A percentile compares a stretch with the other conserved stretches of the same genome.
phyloP scores from a whole-genome alignment of 164 flowering plant genomes.

The Vitis cinerea region DNA sequence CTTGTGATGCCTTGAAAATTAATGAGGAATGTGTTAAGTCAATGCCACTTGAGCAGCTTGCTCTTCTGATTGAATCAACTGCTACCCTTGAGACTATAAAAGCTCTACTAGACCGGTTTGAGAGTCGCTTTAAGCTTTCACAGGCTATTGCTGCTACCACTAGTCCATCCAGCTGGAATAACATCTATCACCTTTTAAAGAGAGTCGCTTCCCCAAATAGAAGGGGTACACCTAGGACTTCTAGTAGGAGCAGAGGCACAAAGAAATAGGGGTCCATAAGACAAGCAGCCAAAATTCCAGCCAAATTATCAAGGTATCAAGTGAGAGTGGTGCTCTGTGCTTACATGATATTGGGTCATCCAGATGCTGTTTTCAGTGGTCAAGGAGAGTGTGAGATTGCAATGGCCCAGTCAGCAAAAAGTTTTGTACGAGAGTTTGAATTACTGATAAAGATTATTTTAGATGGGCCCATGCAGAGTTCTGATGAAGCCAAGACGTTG shows the following conservation, averaged over 20 bases:
- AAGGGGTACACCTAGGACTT: slow-evolving; percentile 37
- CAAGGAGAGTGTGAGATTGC: slow-evolving; percentile 77
- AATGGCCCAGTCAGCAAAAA: slow-evolving; percentile 67
- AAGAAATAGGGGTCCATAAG: slow-evolving; percentile 35
- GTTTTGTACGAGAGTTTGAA: slow-evolving; percentile 68
- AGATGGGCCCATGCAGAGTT: slow-evolving; percentile 48
- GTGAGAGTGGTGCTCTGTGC: slow-evolving; percentile 92
- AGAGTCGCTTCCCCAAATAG: slow-evolving; percentile 72
- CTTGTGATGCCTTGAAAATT: slow-evolving; percentile 54
- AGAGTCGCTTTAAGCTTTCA: slow-evolving; percentile 53
- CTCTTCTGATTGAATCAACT: slow-evolving; percentile 64
- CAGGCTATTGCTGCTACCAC: slow-evolving; percentile 24
- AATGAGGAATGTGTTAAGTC: slow-evolving; percentile 52
- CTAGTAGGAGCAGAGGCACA: slow-evolving; percentile 29
- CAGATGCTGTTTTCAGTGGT: slow-evolving; percentile 91
- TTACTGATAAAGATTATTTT: slow-evolving; percentile 60
- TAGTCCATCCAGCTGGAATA: slow-evolving; percentile 28
- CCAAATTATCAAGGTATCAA: slow-evolving; percentile 68
- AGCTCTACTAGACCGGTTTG: slow-evolving; percentile 81
- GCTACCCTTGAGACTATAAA: slow-evolving; percentile 66
- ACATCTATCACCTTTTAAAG: slow-evolving; percentile 89
- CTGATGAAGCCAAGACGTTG: slow-evolving; percentile 40
- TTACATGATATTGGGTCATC: slow-evolving; percentile 96
- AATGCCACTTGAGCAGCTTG: slow-evolving; percentile 96
- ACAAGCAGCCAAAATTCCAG: slow-evolving; percentile 30